A percentile compares a stretch with the other conserved stretches of the same genome.
phyloP scores from a whole-genome alignment of 1,284 basidiomycete species.

The Cutaneotrichosporon dermatis region DNA sequence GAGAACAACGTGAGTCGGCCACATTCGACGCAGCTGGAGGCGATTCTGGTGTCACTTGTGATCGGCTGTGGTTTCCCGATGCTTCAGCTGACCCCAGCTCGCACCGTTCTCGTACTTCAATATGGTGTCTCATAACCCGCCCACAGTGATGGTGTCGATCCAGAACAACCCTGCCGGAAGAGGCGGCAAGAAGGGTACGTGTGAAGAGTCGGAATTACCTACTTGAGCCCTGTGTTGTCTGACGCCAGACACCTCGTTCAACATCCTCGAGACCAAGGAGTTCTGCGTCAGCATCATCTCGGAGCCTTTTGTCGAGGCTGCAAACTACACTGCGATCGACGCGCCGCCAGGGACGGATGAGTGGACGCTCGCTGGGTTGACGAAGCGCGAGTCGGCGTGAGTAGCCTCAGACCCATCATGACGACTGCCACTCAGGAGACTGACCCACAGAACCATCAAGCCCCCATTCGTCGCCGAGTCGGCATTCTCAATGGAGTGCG shows the following conservation, averaged over 20 bases:
- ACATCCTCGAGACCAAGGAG: slow-evolving; percentile 63
- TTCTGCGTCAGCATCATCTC: slow-evolving; percentile 74
- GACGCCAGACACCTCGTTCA: slow-evolving; percentile 58
- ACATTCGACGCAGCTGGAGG: too few species aligned
- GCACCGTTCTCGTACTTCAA: slow-evolving; percentile 49
- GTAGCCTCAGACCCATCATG: too few species aligned
- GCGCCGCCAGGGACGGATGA: slow-evolving; percentile 63
- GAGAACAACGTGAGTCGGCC: slow-evolving; percentile 57
- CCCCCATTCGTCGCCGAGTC: slow-evolving; percentile 67
- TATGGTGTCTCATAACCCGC: slow-evolving; percentile 59
- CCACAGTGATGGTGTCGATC: slow-evolving; percentile 62
- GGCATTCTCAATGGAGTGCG: slow-evolving; percentile 67
- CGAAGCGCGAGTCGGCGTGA: slow-evolving; percentile 58
- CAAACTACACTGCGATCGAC: slow-evolving; percentile 65
- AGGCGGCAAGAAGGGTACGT: slow-evolving; percentile 5
- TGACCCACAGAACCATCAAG: slow-evolving; percentile 54
- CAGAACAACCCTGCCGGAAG: slow-evolving; percentile 8
- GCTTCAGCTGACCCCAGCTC: slow-evolving; percentile 17
- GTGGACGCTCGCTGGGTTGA: slow-evolving; percentile 69
- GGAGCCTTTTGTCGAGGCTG: slow-evolving; percentile 67
- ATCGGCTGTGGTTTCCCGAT: too few species aligned
- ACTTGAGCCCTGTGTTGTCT: too few species aligned
- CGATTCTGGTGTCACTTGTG: background rate
- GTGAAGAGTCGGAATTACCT: too few species aligned
- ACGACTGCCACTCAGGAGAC: too few species aligned